Conservation (phyloP, 2,329 filamentous ascomycete genomes). For the Arthrobotrys iridis region DNA sequence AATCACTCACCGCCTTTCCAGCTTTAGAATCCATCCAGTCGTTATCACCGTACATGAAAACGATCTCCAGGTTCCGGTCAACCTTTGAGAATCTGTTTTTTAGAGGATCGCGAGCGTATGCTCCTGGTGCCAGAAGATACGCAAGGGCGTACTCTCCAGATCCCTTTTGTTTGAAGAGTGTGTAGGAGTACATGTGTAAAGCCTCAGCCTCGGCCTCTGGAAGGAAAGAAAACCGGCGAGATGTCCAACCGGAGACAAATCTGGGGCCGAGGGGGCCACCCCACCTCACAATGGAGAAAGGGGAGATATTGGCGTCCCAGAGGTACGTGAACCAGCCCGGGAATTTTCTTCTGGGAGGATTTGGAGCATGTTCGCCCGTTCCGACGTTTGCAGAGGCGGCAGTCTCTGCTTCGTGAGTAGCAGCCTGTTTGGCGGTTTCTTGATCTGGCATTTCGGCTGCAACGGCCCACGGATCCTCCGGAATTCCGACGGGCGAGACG, state of each 20-base stretch:
- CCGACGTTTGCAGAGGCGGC: constrained; percentile 59
- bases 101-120: constrained; percentile 86
- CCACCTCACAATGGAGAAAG: constrained; percentile 89
- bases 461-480: constrained; percentile 90
- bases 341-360: constrained; percentile 69
- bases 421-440: constrained; percentile 62
- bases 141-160: constrained; percentile 93
- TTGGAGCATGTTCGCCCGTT: constrained; percentile 55
- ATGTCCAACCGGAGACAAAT: constrained; percentile 94
- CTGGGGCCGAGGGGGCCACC: constrained; percentile 88
- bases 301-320: constrained; percentile 92
- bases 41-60: constrained; percentile 96
- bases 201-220: constrained; percentile 81
- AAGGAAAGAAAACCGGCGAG: constrained; percentile 88
- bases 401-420: constrained; percentile 34
- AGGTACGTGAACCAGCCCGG: constrained; percentile 91
- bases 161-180: constrained; percentile 89
- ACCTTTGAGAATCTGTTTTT: constrained; percentile 88
- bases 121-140: constrained; percentile 91
- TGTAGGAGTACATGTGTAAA: constrained; percentile 92
- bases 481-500: constrained; percentile 91
- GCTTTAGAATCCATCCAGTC: constrained; percentile 99
- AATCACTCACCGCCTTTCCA: constrained; percentile 81
- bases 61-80: constrained; percentile 76
- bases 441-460: constrained; percentile 78